Evolutionary conservation across 169 alveolate species (phyloP), one percentile per base, ranked within the genome.

Genomic region (Condylostoma magnum): DNA sequence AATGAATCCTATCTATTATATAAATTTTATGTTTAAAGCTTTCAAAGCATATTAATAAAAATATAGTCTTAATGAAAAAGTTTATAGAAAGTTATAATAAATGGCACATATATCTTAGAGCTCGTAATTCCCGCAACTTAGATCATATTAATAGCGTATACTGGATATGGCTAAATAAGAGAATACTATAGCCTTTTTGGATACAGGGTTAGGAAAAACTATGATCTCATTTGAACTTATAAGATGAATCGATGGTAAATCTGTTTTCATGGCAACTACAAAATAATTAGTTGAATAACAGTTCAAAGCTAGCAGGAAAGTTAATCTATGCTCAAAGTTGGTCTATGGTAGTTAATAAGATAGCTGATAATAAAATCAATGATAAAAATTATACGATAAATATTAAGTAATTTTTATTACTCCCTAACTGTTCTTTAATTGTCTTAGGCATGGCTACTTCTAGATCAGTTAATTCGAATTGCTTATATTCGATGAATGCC

Each of bases 401-500:
- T 36, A 27, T 27, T 6, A 58, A 18, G 33, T 46, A 4, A 56
- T 57, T 41, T 51, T 58, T 3, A 57, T 72, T 54, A 72, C 80
- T 34, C 37, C 73, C 8, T 44, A 72, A 41, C 20, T 47, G 5
- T 72, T 47, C 38, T 4, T 72, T 15, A 72, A 58, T 28, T 3
- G 55, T 18, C 38, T 58, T 28, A 41, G 80, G 43, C 20, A 25
- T 18, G 80, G 84, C 1, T 76, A 43, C 27, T 31, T 76, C 18
- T 37, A 36, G 5, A 37, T 76, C 5, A 18, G 53, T 2, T 43
- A 76, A 27, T 67, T 76, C 38, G 31, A 50, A 18, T 50, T 76
- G 30, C 53, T 76, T 22, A 56, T 76, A 10, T 76, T 65, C 69
- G 84, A 76, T 67, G 84, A 76, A 54, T 76, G 84, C 44, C 84